Percentiles rank a stretch among this genome's conserved stretches.
Conservation (phyloP, 1,284 basidiomycete genomes). For the Pseudozyma sp. region DNA sequence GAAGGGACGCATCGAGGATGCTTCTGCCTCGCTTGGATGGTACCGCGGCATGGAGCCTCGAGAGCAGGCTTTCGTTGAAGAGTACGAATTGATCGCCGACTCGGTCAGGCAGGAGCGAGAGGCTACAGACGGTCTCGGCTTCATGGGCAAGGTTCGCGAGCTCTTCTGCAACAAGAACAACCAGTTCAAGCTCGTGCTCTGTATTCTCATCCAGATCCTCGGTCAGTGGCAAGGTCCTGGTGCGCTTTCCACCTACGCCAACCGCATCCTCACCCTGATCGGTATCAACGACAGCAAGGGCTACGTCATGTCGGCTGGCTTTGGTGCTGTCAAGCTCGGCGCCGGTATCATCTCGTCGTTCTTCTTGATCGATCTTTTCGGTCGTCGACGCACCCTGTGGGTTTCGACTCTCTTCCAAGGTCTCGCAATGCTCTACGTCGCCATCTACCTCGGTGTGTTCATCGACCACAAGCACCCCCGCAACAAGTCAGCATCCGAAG, state of each 20-base stretch:
- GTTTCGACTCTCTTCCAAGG: slow-evolving; percentile 39
- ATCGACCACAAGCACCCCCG: slow-evolving; percentile 35
- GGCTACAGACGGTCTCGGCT: slow-evolving; percentile 33
- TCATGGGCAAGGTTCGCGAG: slow-evolving; percentile 33
- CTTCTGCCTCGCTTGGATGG: slow-evolving; percentile 74
- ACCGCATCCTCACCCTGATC: slow-evolving; percentile 42
- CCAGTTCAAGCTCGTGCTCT: slow-evolving; percentile 47
- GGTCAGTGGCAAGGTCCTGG: slow-evolving; percentile 48
- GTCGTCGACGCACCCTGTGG: slow-evolving; percentile 46
- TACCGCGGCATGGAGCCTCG: slow-evolving; percentile 44
- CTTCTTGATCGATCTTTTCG: slow-evolving; percentile 51
- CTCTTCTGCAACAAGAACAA: slow-evolving; percentile 45
- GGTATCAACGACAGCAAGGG: slow-evolving; percentile 40
- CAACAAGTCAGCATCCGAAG: slow-evolving; percentile 37
- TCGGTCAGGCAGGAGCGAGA: slow-evolving; percentile 40
- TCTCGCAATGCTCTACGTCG: slow-evolving; percentile 44
- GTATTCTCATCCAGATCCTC: slow-evolving; percentile 41
- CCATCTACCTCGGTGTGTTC: slow-evolving; percentile 46
- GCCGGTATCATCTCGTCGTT: slow-evolving; percentile 48
- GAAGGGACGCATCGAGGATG: slow-evolving; percentile 73
- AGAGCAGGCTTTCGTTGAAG: slow-evolving; percentile 34
- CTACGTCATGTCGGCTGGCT: slow-evolving; percentile 48
- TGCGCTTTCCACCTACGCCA: slow-evolving; percentile 50
- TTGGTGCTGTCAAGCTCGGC: slow-evolving; percentile 46
- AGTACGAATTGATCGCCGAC: slow-evolving; percentile 44